phyloP scores from a whole-genome alignment of 2,329 filamentous ascomycete species.

The Colletotrichum gigasporum region DNA sequence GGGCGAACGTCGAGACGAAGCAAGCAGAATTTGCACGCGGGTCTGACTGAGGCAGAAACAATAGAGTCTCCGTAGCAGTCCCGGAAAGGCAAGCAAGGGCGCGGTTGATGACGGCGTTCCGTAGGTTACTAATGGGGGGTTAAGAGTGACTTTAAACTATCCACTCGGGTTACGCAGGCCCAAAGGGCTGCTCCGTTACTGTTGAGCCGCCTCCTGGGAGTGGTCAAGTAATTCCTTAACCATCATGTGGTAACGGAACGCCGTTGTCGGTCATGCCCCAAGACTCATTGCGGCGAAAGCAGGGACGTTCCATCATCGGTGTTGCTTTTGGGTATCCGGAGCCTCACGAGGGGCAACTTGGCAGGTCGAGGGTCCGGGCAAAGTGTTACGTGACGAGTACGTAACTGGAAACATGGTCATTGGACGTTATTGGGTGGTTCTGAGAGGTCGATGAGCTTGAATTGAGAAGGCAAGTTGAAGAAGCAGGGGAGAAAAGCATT shows the following conservation, averaged over 20 bases:
- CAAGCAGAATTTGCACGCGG: background rate
- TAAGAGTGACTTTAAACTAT: no score
- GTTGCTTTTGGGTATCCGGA: background rate
- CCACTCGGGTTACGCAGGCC: no score
- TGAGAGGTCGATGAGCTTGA: background rate
- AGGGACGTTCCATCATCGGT: background rate
- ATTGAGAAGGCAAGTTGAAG: background rate
- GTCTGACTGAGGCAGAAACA: background rate
- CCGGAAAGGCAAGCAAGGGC: constrained; percentile 12
- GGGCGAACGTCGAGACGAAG: background rate
- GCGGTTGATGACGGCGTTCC: no score
- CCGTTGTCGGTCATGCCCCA: no score
- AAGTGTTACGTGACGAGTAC: constrained; percentile 12
- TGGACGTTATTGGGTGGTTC: background rate
- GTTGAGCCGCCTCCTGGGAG: no score
- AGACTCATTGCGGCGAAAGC: constrained; percentile 1
- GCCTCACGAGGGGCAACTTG: background rate
- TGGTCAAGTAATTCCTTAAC: no score
- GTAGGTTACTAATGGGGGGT: no score
- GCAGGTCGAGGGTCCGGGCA: background rate
- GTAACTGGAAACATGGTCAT: background rate
- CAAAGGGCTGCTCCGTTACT: no score
- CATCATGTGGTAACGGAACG: no score
- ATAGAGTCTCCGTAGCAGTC: background rate
- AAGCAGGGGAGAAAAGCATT: background rate